Conservation (phyloP, 768 basidiomycete genomes). For the Leccinum incarnatum region DNA sequence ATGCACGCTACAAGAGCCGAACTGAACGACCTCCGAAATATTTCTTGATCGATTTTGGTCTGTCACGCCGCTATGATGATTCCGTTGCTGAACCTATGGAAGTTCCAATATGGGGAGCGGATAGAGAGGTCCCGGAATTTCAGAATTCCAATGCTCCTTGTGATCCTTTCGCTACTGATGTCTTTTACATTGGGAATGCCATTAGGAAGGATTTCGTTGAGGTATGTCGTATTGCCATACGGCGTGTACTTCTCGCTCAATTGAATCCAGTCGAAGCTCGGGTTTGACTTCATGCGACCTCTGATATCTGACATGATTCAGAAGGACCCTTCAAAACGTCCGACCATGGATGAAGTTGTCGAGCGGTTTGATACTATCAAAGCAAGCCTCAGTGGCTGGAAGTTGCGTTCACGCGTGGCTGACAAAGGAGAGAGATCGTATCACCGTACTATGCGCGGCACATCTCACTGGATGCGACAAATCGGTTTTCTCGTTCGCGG, state of each 20-base stretch:
- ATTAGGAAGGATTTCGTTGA: too few relatives aligned
- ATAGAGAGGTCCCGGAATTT: background rate
- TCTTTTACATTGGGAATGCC: background rate
- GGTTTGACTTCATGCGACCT: background rate
- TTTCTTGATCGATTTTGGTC: background rate
- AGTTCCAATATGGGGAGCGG: background rate
- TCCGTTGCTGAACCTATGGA: background rate
- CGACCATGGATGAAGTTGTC: constrained; percentile 34
- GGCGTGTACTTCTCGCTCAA: too few relatives aligned
- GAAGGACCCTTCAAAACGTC: constrained; percentile 34
- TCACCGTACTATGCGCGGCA: constrained; percentile 1
- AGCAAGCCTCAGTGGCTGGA: constrained; percentile 16
- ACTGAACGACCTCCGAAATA: too few relatives aligned
- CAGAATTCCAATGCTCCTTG: background rate
- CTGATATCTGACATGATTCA: constrained; percentile 33
- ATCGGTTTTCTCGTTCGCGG: constrained; percentile 16
- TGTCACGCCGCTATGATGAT: background rate
- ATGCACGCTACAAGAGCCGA: too few relatives aligned
- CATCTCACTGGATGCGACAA: constrained; percentile 25
- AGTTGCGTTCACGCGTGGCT: constrained; percentile 28
- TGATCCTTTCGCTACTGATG: background rate
- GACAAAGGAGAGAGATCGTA: background rate
- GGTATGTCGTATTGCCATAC: too few relatives aligned
- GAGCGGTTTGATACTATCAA: background rate
- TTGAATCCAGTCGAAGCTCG: too few relatives aligned